phyloP scores from a whole-genome alignment of 1,284 basidiomycete genomes.

The Earliella scabrosa region DNA sequence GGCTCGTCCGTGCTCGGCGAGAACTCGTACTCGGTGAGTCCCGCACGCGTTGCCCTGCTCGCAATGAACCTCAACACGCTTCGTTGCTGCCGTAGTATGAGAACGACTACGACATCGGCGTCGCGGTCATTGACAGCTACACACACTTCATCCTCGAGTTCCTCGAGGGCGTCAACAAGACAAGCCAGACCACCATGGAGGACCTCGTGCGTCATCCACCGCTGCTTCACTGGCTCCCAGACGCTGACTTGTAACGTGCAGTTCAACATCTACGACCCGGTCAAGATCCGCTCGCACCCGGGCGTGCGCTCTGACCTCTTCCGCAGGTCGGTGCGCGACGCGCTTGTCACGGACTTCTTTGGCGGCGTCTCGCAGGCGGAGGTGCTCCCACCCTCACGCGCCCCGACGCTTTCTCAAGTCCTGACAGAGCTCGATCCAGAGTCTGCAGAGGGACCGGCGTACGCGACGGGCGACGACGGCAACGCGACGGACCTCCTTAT shows the following conservation, averaged over 20 bases:
- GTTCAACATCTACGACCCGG: constrained; percentile 83
- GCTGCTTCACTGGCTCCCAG: background rate
- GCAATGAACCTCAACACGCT: background rate
- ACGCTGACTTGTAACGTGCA: constrained; percentile 35
- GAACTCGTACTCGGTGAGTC: constrained; percentile 90
- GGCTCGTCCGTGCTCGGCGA: constrained; percentile 89
- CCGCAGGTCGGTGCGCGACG: constrained; percentile 64
- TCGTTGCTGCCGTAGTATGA: constrained; percentile 64
- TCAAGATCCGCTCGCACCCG: constrained; percentile 81
- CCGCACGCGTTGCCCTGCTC: background rate
- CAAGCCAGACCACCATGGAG: constrained; percentile 78
- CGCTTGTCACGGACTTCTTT: constrained; percentile 94
- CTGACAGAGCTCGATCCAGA: background rate
- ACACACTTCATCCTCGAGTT: constrained; percentile 93
- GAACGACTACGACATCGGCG: constrained; percentile 92
- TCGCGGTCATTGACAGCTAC: constrained; percentile 94
- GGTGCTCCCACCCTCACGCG: constrained; percentile 35
- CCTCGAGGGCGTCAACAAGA: constrained; percentile 94
- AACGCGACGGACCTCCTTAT: background rate
- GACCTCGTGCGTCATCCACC: constrained; percentile 70
- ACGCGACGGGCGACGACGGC: background rate
- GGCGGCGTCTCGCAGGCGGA: constrained; percentile 91
- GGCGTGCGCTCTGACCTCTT: constrained; percentile 90
- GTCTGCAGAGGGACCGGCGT: background rate
- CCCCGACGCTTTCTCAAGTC: background rate